Base-by-base conservation (phyloP, 352 stramenopile genomes). In the Pythium insidiosum region DNA sequence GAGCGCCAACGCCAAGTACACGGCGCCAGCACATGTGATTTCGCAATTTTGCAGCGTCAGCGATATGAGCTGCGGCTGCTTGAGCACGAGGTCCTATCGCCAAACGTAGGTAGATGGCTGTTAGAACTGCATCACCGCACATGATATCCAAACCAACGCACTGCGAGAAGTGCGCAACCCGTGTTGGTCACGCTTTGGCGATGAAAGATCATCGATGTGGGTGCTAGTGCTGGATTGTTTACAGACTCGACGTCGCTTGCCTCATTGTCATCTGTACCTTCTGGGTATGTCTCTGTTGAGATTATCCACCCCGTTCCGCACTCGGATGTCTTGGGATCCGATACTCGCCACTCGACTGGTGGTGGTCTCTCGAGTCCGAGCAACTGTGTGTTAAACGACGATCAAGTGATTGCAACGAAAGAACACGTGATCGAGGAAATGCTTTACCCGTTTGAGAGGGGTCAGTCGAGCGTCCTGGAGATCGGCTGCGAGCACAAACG, bases 1-100 rank as follows among this genome's bases (percentile, higher is more conserved):
- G 36, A 78, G 38, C 24, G 47, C 63, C 18, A 55, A 73, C 5
- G 63, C 53, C n/a, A 78, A 58, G 15, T 74, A 26, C 29, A 74
- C 63, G 10, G 46, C 63, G n/a, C 66, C 66, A 10, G 61, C 66
- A 18, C 72, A 59, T 1, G 66, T 48, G 24, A 78, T 58, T 23
- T 73, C 57, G n/a, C 66, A 78, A 36, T 59, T 58, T 24, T 65
- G 61, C 20, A 78, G 50, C 9, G 52, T 56, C 24, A 77, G 20
- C 19, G 50, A 54, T 2, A 69, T 21, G 18, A 67, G 28, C 6
- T 28, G 38, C 15, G 23, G 35, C 2, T 48, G 41, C 5, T 23
- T 19, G 16, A 46, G 45, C 2, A 72, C 41, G 25, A 64, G 23
- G 12, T 43, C 25, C 63, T n/a, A n/a, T n/a, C n/a, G n/a, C n/a